Evolutionary conservation across 2,329 filamentous ascomycete species (phyloP).

Genomic region (Aaosphaeria pasadenensis): DNA sequence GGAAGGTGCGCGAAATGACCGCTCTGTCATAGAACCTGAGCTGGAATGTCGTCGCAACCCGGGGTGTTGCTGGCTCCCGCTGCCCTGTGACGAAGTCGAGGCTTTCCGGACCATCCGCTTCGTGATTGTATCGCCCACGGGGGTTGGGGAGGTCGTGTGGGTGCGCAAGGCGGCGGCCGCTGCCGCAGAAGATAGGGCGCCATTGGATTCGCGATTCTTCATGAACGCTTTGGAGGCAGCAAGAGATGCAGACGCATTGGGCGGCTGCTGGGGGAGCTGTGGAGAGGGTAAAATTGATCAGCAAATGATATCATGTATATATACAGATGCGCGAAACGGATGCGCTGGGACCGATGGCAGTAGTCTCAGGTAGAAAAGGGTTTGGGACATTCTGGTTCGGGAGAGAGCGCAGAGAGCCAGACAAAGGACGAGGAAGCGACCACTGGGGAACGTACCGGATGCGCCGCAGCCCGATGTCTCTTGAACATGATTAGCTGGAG

Average conservation of each 20-base stretch:
- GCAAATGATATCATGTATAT: not conserved
- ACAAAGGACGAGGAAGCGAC: not conserved
- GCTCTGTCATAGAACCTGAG: conserved; percentile 79
- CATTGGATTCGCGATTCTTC: conserved; percentile 61
- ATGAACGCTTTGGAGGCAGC: conserved; percentile 81
- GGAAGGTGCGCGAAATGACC: conserved; percentile 79
- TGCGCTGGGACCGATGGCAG: too few species aligned
- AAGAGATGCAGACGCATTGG: conserved; percentile 70
- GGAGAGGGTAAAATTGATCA: conserved; percentile 11
- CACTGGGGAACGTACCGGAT: conserved; percentile 23
- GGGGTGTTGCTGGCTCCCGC: conserved; percentile 40
- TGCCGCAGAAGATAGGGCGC: conserved; percentile 75
- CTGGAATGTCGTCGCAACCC: conserved; percentile 54
- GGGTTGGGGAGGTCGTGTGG: conserved; percentile 72
- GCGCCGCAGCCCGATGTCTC: conserved; percentile 29
- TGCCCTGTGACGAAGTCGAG: conserved; percentile 67
- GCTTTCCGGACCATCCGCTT: conserved; percentile 76
- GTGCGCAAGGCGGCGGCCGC: conserved; percentile 82
- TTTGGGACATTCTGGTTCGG: not conserved
- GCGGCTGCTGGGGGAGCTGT: conserved; percentile 45
- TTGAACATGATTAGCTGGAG: conserved; percentile 31
- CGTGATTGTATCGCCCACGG: conserved; percentile 79
- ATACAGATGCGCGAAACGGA: too few species aligned
- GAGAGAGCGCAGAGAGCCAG: not conserved
- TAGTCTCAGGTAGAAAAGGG: too few species aligned